These are phyloP conservation scores for Lenwebbia sp. DNA, from an alignment of 345 rosid species.

Conservation along the genomic window DNA sequence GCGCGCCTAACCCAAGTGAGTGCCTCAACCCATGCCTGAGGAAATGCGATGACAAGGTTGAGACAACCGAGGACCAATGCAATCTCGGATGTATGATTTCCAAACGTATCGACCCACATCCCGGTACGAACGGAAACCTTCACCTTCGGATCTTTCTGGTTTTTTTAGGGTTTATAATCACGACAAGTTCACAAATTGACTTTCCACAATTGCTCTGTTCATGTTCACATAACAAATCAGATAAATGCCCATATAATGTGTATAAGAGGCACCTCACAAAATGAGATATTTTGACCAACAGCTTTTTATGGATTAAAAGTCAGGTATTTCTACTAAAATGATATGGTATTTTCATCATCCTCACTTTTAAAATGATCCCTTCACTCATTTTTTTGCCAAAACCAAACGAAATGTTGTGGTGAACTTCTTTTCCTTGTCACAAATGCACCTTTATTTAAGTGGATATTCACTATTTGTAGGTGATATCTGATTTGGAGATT, in stretches of 20 bases:
- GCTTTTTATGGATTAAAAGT: background rate
- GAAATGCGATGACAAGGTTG: background rate
- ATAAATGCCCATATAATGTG: background rate
- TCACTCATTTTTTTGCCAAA: background rate
- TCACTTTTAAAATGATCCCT: background rate
- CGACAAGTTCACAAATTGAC: background rate
- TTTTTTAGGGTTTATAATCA: background rate
- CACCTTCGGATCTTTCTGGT: background rate
- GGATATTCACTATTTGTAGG: background rate
- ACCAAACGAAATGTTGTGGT: background rate
- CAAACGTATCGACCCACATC: background rate
- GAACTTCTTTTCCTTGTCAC: background rate
- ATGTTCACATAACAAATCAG: background rate
- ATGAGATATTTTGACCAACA: background rate
- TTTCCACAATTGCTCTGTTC: background rate
- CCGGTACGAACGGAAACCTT: background rate
- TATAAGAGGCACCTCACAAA: background rate
- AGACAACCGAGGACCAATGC: background rate
- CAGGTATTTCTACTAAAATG: background rate
- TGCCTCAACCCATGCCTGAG: background rate
- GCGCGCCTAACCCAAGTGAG: background rate
- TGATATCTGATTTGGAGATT: background rate
- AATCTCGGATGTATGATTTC: background rate
- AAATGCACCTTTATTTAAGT: background rate
- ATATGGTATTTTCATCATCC: background rate